Conservation (phyloP, 2,329 filamentous ascomycete species). For the Alternaria novae-zelandiae region DNA sequence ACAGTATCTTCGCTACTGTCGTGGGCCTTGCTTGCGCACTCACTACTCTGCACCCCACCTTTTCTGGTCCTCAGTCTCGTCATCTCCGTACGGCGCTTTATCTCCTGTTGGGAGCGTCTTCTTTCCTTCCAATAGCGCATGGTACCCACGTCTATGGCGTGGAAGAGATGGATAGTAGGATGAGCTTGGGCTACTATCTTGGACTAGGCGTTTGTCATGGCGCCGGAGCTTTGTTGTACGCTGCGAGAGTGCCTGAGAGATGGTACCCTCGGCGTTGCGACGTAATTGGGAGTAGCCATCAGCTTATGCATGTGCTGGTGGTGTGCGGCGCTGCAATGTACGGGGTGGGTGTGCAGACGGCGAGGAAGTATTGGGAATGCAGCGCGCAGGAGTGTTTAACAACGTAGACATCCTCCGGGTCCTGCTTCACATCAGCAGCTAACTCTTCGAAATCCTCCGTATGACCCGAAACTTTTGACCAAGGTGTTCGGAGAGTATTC, state of each 20-base stretch:
- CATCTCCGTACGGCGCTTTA: constrained; percentile 52
- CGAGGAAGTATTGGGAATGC: constrained; percentile 42
- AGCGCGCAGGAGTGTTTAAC: not conserved
- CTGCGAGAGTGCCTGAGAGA: constrained; percentile 53
- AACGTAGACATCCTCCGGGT: not conserved
- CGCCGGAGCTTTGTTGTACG: constrained; percentile 25
- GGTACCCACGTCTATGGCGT: constrained; percentile 41
- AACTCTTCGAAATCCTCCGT: not conserved
- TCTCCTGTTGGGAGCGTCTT: constrained; percentile 51
- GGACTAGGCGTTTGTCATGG: constrained; percentile 50
- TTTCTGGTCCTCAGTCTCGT: constrained; percentile 32
- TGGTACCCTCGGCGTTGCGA: constrained; percentile 54
- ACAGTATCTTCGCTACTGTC: constrained; percentile 44
- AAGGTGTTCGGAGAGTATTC: not conserved
- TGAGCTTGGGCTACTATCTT: constrained; percentile 51
- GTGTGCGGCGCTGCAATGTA: constrained; percentile 49
- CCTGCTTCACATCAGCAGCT: not conserved
- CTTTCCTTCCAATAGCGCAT: constrained; percentile 51
- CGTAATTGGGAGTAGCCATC: constrained; percentile 56
- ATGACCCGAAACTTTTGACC: not conserved
- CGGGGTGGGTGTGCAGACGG: constrained; percentile 43
- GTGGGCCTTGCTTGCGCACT: constrained; percentile 43
- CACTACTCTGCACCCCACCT: constrained; percentile 44
- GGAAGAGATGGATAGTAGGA: constrained; percentile 42
- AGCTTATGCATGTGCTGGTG: constrained; percentile 59